Base-by-base conservation (phyloP, 1,284 basidiomycete genomes). In the Tremellales sp. region DNA sequence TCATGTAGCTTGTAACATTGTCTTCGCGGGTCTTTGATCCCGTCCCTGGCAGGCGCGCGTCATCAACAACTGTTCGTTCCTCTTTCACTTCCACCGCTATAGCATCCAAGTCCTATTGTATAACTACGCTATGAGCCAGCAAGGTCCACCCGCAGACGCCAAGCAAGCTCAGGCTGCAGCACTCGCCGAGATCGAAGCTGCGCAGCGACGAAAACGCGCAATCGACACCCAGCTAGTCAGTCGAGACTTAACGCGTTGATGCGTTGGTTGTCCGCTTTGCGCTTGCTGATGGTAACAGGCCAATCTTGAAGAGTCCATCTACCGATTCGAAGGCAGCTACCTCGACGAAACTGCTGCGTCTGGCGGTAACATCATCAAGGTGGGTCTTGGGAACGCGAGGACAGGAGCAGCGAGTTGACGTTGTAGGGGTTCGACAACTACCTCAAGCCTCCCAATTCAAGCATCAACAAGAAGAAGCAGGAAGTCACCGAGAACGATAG, bases 271-370 rank as follows among this genome's bases (percentile, higher is more conserved):
- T n/a, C n/a, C n/a, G n/a, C n/a, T n/a, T n/a, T n/a, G n/a, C n/a
- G n/a, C n/a, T n/a, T n/a, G n/a, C n/a, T n/a, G n/a, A n/a, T n/a
- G n/a, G n/a, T n/a, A 33, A 7, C 56, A 78, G 77, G 73, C 74
- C 6, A 67, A 66, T 24, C 65, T 77, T 45, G 77, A 78, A 51
- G 59, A 73, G 8, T 72, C 73, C 8, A 77, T 79, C 48, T 76
- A 75, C 53, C 69, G 70, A 1, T 78, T 77, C 51, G 77, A 79
- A 52, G 75, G 75, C 5, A 76, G 74, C 44, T 79, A 79, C 51
- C 67, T 79, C 11, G 69, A 70, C 49, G 73, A 75, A 47, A 72
- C 71, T 7, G 67, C 67, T 2, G 61, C 63, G 2, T 67, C 67
- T 6, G 73, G 73, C 0, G 74, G 74, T 1, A 76, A 76, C 55